phyloP scores from a whole-genome alignment of 495 filamentous ascomycete genomes.

The Aspergillus asperescens region DNA sequence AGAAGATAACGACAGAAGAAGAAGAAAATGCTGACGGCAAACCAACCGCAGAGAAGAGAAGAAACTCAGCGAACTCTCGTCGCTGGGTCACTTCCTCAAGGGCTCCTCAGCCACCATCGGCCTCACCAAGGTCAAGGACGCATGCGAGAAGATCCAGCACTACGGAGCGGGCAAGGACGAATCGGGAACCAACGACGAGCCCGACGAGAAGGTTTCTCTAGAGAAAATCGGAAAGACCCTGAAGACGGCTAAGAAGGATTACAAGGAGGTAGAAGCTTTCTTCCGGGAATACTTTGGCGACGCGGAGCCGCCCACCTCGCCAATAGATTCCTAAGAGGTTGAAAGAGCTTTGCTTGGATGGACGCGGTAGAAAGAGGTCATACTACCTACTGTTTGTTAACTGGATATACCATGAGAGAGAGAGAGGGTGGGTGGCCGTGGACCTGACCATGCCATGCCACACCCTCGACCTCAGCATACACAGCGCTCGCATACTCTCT shows the following conservation, averaged over 20 bases:
- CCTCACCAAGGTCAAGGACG: constrained; percentile 84
- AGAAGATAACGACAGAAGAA: constrained; percentile 13
- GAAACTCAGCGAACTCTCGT: constrained; percentile 68
- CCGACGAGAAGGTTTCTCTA: constrained; percentile 60
- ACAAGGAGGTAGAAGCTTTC: constrained; percentile 62
- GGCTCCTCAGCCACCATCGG: constrained; percentile 97
- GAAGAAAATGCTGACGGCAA: constrained; percentile 10
- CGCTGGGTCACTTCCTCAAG: constrained; percentile 91
- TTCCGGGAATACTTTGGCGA: constrained; percentile 67
- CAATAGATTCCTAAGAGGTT: neutral
- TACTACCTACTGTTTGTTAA: constrained; percentile 13
- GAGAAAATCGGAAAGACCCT: constrained; percentile 64
- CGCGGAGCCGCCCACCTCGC: constrained; percentile 15
- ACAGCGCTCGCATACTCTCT: constrained; percentile 3
- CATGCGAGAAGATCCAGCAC: constrained; percentile 94
- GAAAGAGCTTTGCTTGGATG: neutral
- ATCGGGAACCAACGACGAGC: constrained; percentile 57
- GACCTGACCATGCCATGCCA: neutral
- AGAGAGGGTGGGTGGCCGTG: neutral
- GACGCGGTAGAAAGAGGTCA: constrained; percentile 12
- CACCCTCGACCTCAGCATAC: neutral
- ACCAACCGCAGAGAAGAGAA: constrained; percentile 48
- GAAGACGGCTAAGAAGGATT: constrained; percentile 67
- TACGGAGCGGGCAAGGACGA: constrained; percentile 77
- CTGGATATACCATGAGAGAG: constrained; percentile 16